phyloP scores from a whole-genome alignment of 495 filamentous ascomycete species.

The Xylaria acuta region DNA sequence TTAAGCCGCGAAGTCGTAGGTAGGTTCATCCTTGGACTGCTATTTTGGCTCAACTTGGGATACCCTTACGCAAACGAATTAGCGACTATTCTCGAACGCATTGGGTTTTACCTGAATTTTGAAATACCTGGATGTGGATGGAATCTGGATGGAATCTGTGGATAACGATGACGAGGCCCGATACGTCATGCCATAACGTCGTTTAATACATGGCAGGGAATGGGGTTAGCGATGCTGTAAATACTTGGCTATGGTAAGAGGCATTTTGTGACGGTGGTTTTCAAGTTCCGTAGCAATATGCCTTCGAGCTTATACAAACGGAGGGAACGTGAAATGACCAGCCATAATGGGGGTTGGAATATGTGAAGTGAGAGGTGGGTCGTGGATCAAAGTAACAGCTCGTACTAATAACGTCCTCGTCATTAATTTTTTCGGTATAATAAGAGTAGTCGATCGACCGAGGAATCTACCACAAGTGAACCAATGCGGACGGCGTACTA shows the following conservation, averaged over 20 bases:
- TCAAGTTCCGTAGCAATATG: neutral
- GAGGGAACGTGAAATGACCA: neutral
- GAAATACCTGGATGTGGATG: neutral
- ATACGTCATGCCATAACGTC: constrained; percentile 19
- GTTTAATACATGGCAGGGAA: neutral
- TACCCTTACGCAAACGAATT: neutral
- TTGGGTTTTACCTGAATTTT: neutral
- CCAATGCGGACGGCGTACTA: constrained; percentile 3
- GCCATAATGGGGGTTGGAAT: neutral
- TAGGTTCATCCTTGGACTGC: neutral
- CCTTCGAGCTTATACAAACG: neutral
- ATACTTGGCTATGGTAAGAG: neutral
- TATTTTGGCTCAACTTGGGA: neutral
- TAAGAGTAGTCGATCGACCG: neutral
- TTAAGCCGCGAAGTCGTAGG: neutral
- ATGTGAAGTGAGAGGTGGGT: neutral
- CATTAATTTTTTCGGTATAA: too few relatives aligned
- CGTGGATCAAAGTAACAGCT: neutral
- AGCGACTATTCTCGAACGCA: neutral
- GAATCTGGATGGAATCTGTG: neutral
- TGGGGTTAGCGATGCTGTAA: neutral
- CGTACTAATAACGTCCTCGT: neutral
- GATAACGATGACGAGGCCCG: neutral
- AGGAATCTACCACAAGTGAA: neutral
- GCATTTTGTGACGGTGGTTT: neutral